Evolutionary conservation across 1,284 basidiomycete species (phyloP).

Genomic region (Ceratobasidium sp.): DNA sequence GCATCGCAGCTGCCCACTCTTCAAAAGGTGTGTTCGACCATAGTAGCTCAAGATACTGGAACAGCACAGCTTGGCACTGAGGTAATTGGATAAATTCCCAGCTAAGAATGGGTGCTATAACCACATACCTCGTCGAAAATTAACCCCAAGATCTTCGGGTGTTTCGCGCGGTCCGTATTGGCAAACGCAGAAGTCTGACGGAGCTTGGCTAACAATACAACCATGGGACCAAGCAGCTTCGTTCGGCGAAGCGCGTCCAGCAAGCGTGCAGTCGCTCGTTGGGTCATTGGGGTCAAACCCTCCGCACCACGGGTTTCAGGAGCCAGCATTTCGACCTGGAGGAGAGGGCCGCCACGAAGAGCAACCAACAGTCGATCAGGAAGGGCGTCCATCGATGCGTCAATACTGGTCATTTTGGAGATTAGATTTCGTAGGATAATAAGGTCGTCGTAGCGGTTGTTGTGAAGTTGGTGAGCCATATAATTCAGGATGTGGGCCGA

Average conservation of each 20-base stretch:
- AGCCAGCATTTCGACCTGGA: conserved; percentile 87
- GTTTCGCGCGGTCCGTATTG: conserved; percentile 50
- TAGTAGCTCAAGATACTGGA: conserved; percentile 64
- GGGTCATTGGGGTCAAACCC: conserved; percentile 36
- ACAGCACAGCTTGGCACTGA: conserved; percentile 61
- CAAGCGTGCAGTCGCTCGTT: conserved; percentile 29
- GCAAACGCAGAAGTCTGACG: conserved; percentile 42
- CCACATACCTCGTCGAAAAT: conserved; percentile 80
- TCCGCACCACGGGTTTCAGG: conserved; percentile 73
- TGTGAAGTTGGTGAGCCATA: conserved; percentile 89
- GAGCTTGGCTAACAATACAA: conserved; percentile 39
- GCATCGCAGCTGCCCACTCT: conserved; percentile 59
- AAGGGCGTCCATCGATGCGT: conserved; percentile 82
- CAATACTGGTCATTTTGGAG: conserved; percentile 94
- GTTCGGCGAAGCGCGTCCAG: conserved; percentile 41
- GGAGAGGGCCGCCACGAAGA: conserved; percentile 88
- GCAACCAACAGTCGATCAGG: conserved; percentile 89
- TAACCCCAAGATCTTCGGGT: conserved; percentile 85
- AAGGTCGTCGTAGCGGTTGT: conserved; percentile 87
- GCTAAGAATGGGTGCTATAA: neutral
- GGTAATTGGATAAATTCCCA: neutral
- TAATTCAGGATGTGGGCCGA: conserved; percentile 88
- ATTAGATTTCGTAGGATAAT: conserved; percentile 92
- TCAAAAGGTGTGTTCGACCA: conserved; percentile 55
- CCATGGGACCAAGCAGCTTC: conserved; percentile 36